Base-by-base conservation (phyloP, 495 filamentous ascomycete genomes). In the Neurospora tetraspora region DNA sequence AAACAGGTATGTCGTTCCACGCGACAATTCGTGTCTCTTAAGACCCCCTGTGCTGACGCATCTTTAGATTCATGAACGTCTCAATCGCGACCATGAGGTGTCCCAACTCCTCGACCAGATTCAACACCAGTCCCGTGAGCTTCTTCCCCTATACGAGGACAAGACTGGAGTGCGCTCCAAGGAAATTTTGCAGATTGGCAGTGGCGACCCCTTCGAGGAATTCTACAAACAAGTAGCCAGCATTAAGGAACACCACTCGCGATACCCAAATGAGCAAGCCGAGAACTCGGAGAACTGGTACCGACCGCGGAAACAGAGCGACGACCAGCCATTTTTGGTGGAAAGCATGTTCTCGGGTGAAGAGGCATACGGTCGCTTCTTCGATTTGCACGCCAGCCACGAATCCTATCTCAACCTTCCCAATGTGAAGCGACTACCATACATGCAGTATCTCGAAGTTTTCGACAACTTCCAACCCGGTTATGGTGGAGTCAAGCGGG, bases 261-360 rank as follows among this genome's bases (percentile, higher is more conserved):
- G 90, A 73, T 98, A 99, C 74, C 96, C 94, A 0, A 97, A 96
- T 80, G 93, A 97, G 78, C 94, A 91, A 3, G 92, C 96, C 37
- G 96, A 98, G 80, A 97, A 98, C 78, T 89, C 98, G 14, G 96
- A 99, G 83, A 87, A 90, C 72, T 93, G 94, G 72, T 98, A 99
- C 82, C 91, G 93, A 82, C 90, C 90, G 47, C 88, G 86, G 70
- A 84, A 80, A 39, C 78, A 77, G 59, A 76, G 74, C 16, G 88
- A 88, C 38, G 86, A 90, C 8, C 90, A 91, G 42, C 93, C 94
- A 2, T 87, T 85, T 74, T 89, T 94, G 65, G 89, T 97, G 71
- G 94, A 98, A 75, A 89, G 86, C 70, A 92, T 97, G 90, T 99
- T 98, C 79, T 96, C 93, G 2, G 96, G 96, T 23, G 96, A 98